Conservation (phyloP, 1,139 yeast genomes). For the Diutina sp. region DNA sequence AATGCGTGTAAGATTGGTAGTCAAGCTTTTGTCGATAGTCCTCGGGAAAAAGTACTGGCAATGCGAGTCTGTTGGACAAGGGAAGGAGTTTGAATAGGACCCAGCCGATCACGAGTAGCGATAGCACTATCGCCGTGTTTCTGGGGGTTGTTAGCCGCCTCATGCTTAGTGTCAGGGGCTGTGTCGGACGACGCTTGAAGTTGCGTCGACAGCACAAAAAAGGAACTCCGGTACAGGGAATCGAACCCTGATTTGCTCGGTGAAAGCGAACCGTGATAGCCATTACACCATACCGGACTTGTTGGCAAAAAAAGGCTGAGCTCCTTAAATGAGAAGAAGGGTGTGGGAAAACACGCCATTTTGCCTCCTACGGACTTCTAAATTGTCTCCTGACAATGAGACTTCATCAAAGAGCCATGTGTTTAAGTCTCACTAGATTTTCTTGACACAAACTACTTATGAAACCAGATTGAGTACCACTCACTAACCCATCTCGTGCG, state of each 20-base stretch:
- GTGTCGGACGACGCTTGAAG: not conserved
- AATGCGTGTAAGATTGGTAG: not conserved
- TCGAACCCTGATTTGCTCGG: slow-evolving; percentile 79
- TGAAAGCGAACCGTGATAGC: slow-evolving; percentile 78
- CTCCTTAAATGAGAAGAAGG: too few relatives aligned
- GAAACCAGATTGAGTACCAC: not conserved
- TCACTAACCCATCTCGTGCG: not conserved
- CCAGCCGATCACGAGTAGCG: not conserved
- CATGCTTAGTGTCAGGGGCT: not conserved
- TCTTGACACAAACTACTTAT: not conserved
- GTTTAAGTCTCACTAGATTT: not conserved
- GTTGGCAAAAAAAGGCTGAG: not conserved
- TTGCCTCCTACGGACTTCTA: too few relatives aligned
- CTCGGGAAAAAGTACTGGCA: not conserved
- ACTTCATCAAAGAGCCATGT: too few relatives aligned
- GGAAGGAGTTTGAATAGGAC: not conserved
- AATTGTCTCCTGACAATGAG: too few relatives aligned
- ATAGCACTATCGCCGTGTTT: not conserved
- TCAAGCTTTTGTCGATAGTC: not conserved
- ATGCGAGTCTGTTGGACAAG: not conserved
- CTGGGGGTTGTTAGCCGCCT: not conserved
- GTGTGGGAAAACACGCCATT: too few relatives aligned
- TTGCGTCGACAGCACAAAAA: slow-evolving; percentile 10
- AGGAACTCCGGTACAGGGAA: slow-evolving; percentile 61
- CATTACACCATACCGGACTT: slow-evolving; percentile 65